Evolutionary conservation across 257 asterid genomes (phyloP).

Genomic region (Paraleonurus japonicus): DNA sequence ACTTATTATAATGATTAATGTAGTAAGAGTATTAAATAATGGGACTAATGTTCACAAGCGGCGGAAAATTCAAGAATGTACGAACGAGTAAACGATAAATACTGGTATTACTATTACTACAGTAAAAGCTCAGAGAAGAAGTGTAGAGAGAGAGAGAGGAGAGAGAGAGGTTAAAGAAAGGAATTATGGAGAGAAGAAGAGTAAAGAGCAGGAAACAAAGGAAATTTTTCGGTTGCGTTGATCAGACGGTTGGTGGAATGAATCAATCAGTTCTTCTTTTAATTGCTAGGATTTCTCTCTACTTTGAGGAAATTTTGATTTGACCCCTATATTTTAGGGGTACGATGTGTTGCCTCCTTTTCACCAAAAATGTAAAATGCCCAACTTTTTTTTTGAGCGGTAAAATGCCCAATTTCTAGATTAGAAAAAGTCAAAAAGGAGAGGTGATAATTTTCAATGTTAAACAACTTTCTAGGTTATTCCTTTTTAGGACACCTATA

Average conservation of each 20-base stretch:
- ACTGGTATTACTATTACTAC: background rate
- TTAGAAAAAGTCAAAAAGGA: background rate
- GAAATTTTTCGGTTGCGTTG: constrained; percentile 29
- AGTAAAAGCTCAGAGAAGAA: constrained; percentile 12
- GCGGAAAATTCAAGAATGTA: constrained; percentile 27
- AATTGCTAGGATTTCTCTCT: background rate
- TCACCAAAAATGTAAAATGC: background rate
- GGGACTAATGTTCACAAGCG: background rate
- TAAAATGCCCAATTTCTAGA: background rate
- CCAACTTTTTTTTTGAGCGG: no score
- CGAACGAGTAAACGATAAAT: background rate
- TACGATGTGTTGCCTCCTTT: background rate
- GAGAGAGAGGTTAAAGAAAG: constrained; percentile 38
- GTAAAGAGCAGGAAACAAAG: constrained; percentile 27
- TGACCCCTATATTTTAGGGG: constrained; percentile 9
- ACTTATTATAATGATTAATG: background rate
- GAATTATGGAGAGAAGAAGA: constrained; percentile 33
- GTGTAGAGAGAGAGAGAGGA: constrained; percentile 25
- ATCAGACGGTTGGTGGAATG: constrained; percentile 42
- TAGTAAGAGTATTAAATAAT: background rate
- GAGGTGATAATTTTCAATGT: background rate
- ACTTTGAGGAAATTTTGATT: background rate
- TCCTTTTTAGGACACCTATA: background rate
- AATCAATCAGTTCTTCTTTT: constrained; percentile 30
- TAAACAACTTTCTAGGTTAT: background rate